phyloP scores from a whole-genome alignment of 2,329 filamentous ascomycete genomes.

The Aspergillus hortae region DNA sequence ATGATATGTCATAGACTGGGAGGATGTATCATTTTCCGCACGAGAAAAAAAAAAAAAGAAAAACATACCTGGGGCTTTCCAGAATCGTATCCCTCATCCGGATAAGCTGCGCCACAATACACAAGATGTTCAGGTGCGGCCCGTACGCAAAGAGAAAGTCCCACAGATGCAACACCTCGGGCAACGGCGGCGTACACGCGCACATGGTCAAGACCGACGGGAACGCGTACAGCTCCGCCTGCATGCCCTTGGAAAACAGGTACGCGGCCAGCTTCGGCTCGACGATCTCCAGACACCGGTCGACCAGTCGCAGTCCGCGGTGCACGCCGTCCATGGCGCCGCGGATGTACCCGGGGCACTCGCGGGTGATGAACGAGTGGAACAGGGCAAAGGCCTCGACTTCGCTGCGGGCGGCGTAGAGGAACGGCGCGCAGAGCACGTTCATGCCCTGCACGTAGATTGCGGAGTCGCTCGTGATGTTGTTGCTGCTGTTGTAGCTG shows the following conservation, averaged over 20 bases:
- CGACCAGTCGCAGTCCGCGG: conserved; percentile 82
- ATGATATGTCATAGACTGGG: background rate
- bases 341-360: conserved; percentile 90
- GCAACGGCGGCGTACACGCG: conserved; percentile 90
- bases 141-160: conserved; percentile 97
- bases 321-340: conserved; percentile 98
- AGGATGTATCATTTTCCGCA: background rate
- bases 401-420: conserved; percentile 92
- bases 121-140: conserved; percentile 88
- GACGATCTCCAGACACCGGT: conserved; percentile 86
- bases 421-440: conserved; percentile 88
- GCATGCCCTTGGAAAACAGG: conserved; percentile 79
- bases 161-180: conserved; percentile 90
- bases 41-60: background rate
- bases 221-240: conserved; percentile 94
- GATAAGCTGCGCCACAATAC: conserved; percentile 92
- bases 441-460: conserved; percentile 99
- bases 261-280: conserved; percentile 84
- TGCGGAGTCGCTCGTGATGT: conserved; percentile 61
- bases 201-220: conserved; percentile 91
- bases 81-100: conserved; percentile 82
- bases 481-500: conserved; percentile 8
- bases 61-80: conserved; percentile 70
- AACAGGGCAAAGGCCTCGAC: conserved; percentile 92
- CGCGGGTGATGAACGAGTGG: conserved; percentile 77